Conservation (phyloP, 1,284 basidiomycete genomes). For the Vanrija pseudolonga region DNA sequence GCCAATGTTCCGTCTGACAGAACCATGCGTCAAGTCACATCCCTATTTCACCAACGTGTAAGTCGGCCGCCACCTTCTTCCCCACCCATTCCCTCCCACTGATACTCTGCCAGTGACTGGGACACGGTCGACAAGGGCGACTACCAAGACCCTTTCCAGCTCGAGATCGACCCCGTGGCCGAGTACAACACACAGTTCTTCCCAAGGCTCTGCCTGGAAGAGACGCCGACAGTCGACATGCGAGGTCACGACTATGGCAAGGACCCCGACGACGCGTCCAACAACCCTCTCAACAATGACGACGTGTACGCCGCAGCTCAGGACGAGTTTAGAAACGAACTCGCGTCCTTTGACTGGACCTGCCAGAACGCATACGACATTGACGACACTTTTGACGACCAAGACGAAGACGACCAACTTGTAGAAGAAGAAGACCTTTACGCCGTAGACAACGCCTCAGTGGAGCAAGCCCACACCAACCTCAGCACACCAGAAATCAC, state of each 20-base stretch:
- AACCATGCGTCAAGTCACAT: conserved; percentile 79
- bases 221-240: conserved; percentile 64
- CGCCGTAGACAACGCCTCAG: too few species aligned
- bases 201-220: conserved; percentile 92
- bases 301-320: conserved; percentile 29
- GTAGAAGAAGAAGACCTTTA: background rate
- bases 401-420: conserved; percentile 1
- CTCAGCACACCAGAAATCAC: too few species aligned
- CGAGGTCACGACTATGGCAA: conserved; percentile 29
- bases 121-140: conserved; percentile 31
- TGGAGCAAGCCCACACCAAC: too few species aligned
- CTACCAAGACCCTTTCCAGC: conserved; percentile 81
- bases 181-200: conserved; percentile 97
- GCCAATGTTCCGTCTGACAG: conserved; percentile 82
- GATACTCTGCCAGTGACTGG: conserved; percentile 29
- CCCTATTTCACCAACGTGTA: conserved; percentile 96
- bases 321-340: conserved; percentile 24
- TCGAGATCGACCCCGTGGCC: conserved; percentile 85
- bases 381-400: background rate
- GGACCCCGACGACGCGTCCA: conserved; percentile 12
- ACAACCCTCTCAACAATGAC: conserved; percentile 37
- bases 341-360: conserved; percentile 37
- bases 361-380: conserved; percentile 3
- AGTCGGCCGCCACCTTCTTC: too few species aligned
- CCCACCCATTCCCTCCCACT: background rate